These are phyloP conservation scores for Paramecium tetraurelia DNA, from an alignment of 73 alveolate genomes.

Conservation along the genomic window DNA sequence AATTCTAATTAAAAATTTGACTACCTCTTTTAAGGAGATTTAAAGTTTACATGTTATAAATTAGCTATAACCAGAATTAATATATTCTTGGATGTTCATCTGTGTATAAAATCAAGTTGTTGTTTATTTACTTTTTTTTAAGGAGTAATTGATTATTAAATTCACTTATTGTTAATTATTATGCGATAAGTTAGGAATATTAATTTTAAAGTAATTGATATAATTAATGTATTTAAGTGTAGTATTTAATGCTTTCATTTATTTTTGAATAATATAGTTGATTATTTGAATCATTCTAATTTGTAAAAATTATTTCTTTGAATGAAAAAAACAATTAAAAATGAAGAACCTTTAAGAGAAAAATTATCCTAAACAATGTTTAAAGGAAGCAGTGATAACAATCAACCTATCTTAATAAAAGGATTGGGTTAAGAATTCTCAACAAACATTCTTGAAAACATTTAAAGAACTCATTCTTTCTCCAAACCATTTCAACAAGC, in stretches of 20 bases:
- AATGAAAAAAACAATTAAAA: conserved; percentile 1
- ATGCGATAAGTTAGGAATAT: not conserved
- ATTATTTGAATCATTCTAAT: not conserved
- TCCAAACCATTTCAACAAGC: not conserved
- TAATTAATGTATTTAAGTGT: not conserved
- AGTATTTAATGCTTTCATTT: not conserved
- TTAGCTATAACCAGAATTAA: not conserved
- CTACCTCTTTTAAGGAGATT: not conserved
- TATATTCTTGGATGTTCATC: too few species aligned
- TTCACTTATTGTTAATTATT: not conserved
- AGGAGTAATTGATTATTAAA: not conserved
- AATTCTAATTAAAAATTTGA: too few species aligned
- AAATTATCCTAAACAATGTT: not conserved
- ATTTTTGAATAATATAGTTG: not conserved
- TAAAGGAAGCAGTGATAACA: not conserved
- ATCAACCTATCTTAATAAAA: not conserved
- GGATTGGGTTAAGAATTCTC: not conserved
- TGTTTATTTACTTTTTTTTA: not conserved
- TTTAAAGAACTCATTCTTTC: conserved; percentile 11
- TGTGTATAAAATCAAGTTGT: not conserved
- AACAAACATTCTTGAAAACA: not conserved
- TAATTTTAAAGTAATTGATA: not conserved
- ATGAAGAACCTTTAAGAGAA: not conserved
- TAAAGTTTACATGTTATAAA: too few species aligned
- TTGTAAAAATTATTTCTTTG: not conserved